A percentile compares a stretch with the other conserved stretches of the same genome.
Conservation (phyloP, 352 stramenopile species). For the Globisporangium rhizosaccharum region DNA sequence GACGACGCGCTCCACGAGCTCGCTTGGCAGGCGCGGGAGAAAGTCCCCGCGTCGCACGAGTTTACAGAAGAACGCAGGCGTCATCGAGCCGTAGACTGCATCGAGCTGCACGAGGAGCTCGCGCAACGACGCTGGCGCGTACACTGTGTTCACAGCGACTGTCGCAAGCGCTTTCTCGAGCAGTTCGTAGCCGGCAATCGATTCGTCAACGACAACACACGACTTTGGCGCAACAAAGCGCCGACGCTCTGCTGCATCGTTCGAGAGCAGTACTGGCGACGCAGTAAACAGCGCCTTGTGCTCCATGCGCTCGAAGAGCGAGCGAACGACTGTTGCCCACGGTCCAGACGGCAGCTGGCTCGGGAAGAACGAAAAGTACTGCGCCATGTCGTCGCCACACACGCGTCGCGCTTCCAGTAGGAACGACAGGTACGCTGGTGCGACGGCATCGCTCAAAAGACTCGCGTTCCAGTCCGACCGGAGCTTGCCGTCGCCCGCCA, state of each 20-base stretch:
- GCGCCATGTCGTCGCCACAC: slow-evolving; percentile 26
- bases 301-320: slow-evolving; percentile 51
- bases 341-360: slow-evolving; percentile 34
- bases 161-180: slow-evolving; percentile 30
- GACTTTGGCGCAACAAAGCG: slow-evolving; percentile 25
- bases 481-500: slow-evolving; percentile 74
- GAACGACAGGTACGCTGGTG: slow-evolving; percentile 67
- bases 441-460: slow-evolving; percentile 66
- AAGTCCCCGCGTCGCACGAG: slow-evolving; percentile 31
- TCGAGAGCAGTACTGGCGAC: slow-evolving; percentile 15
- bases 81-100: slow-evolving; percentile 49
- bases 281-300: slow-evolving; percentile 39
- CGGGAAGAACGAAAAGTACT: slow-evolving; percentile 55
- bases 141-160: slow-evolving; percentile 26
- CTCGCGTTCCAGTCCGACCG: slow-evolving; percentile 73
- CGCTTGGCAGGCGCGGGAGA: slow-evolving; percentile 22
- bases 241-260: background rate
- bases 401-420: slow-evolving; percentile 44
- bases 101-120: slow-evolving; percentile 44
- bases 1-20: slow-evolving; percentile 28
- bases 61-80: slow-evolving; percentile 44
- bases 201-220: slow-evolving; percentile 44
- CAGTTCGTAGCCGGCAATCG: slow-evolving; percentile 31
- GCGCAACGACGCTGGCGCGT: slow-evolving; percentile 25
- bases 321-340: slow-evolving; percentile 44